Percentiles rank a stretch among this genome's conserved stretches.
Conservation (phyloP, 257 asterid genomes). For the Rhazya stricta region DNA sequence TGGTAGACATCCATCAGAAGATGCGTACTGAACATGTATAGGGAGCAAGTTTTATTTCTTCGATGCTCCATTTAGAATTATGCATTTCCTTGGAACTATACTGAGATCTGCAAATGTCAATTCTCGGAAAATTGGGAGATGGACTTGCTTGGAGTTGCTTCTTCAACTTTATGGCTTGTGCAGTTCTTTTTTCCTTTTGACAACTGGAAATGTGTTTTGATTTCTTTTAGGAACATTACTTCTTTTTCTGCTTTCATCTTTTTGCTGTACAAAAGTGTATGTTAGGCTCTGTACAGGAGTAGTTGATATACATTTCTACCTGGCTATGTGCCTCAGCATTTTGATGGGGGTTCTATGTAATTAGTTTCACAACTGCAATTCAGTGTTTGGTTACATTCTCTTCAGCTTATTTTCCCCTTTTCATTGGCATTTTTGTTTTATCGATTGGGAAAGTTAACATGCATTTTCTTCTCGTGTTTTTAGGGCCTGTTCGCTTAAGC, state of each 20-base stretch:
- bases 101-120: neutral
- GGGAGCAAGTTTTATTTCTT: conserved; percentile 16
- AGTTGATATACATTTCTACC: neutral
- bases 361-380: neutral
- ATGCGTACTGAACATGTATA: conserved; percentile 36
- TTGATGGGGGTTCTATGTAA: conserved; percentile 8
- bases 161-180: neutral
- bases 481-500: no score
- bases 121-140: neutral
- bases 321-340: neutral
- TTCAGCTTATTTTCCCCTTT: neutral
- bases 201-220: conserved; percentile 3
- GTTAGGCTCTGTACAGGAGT: conserved; percentile 31
- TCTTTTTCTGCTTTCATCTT: neutral
- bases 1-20: conserved; percentile 68
- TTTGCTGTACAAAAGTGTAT: conserved; percentile 28
- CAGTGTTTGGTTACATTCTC: neutral
- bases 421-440: neutral
- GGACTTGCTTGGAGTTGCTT: neutral
- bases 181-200: neutral
- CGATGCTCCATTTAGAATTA: conserved; percentile 10
- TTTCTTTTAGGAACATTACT: neutral
- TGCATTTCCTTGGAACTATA: conserved; percentile 16
- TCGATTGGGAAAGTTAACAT: neutral
- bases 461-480: no score